phyloP scores from a whole-genome alignment of 139 green algal genomes.

The Chlamydomonas applanata region DNA sequence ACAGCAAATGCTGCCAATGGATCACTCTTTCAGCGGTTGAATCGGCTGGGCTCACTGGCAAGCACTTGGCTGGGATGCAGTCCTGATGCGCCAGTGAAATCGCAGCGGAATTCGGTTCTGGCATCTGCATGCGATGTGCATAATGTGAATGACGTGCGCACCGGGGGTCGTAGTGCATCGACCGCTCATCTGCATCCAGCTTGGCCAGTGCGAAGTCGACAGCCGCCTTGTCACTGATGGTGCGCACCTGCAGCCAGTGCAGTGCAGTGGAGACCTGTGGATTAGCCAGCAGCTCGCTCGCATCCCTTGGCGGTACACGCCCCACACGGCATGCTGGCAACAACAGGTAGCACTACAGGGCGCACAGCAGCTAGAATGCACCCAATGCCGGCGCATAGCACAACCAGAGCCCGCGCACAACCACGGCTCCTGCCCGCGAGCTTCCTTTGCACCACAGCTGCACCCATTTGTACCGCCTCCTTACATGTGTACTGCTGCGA shows the following conservation, averaged over 20 bases:
- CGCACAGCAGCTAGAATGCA: not conserved
- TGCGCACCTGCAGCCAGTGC: constrained; percentile 16
- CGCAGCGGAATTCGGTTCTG: not conserved
- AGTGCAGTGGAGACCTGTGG: not conserved
- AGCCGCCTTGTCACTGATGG: constrained; percentile 50
- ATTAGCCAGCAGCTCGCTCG: not conserved
- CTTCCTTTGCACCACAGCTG: not conserved
- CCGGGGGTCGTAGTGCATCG: constrained; percentile 53
- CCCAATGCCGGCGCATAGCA: not conserved
- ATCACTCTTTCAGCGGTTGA: too few relatives aligned
- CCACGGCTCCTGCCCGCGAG: not conserved
- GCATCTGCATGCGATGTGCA: not conserved
- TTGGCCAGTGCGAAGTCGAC: constrained; percentile 57
- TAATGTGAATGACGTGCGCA: not conserved
- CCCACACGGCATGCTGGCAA: not conserved
- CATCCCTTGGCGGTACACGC: not conserved
- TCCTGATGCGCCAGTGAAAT: too few relatives aligned
- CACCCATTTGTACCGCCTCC: not conserved
- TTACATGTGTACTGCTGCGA: not conserved
- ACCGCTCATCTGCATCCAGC: constrained; percentile 33
- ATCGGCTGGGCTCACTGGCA: too few relatives aligned
- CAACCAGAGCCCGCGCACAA: not conserved
- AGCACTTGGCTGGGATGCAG: too few relatives aligned
- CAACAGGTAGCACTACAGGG: not conserved
- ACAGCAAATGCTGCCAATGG: not conserved